Evolutionary conservation across 805 yeast species (phyloP), one percentile per base, ranked within the genome.

Genomic region (Cyberlindnera samutprakarnensis): DNA sequence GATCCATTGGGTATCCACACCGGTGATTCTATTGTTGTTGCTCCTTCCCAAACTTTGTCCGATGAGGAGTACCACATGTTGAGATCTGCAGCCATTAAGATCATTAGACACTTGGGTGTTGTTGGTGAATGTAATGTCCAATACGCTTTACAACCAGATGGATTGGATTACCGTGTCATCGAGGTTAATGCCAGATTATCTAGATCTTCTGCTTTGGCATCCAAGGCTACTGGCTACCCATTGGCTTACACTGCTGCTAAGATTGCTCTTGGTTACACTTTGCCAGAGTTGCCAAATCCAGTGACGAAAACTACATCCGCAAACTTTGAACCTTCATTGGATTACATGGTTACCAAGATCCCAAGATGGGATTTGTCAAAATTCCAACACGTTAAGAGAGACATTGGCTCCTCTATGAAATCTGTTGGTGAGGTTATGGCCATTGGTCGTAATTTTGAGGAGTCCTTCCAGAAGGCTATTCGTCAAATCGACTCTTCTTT

Each of bases 401-500:
- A 81, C 41, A 82, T 90, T 54, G 95, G 96, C 29, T 84, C 95
- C 8, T 78, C 96, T 27, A 90, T 90, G 98, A 90, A 90, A 62
- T 88, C 96, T 38, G 98, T 90, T 35, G 98, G 98, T 60, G 98
- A 90, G 64, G 98, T 90, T 38, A 90, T 90, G 98, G 94, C 96
- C 28, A 92, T 90, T 54, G 98, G 98, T 54, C 80, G 98, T 65
- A 90, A 78, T 43, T 90, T 90, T 56, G 98, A 90, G 67, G 98
- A 90, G 66, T 82, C 96, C 22, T 80, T 90, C 71, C 96, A 92
- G 68, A 90, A 90, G 70, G 97, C 97, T 27, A 78, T 90, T 44
- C 79, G 98, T 65, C 95, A 88, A 61, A 85, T 87, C 41, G 96
- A 87, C 54, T 96, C 96, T 25, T 78, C 94, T 3, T 76, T 73